Evolutionary conservation across 805 yeast species (phyloP).

Genomic region (Torulaspora microellipsoides): DNA sequence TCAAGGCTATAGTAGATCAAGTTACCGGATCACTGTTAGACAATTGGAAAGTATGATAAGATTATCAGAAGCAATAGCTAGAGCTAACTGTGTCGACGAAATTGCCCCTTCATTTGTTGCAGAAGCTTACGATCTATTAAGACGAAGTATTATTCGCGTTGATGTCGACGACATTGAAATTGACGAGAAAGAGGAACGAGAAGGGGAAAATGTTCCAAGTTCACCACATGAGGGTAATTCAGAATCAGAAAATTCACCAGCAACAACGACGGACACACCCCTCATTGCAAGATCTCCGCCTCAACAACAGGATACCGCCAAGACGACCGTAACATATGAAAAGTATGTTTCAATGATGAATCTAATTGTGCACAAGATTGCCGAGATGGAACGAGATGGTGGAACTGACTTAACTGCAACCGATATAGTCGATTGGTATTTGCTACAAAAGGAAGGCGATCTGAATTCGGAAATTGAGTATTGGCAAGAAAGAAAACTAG

Average conservation of each 20-base stretch:
- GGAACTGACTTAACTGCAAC: conserved; percentile 63
- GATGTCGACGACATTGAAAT: conserved; percentile 90
- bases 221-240: not conserved
- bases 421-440: conserved; percentile 75
- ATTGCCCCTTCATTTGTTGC: conserved; percentile 81
- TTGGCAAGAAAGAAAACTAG: conserved; percentile 63
- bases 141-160: conserved; percentile 89
- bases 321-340: conserved; percentile 70
- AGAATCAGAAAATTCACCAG: not conserved
- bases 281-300: not conserved
- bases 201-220: conserved; percentile 2
- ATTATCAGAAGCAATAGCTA: conserved; percentile 91
- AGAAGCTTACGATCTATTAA: conserved; percentile 85
- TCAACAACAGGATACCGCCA: conserved; percentile 13
- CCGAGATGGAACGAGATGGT: conserved; percentile 48
- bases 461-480: conserved; percentile 66
- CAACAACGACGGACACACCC: conserved; percentile 4
- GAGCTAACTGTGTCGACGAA: conserved; percentile 91
- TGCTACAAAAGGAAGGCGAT: conserved; percentile 66
- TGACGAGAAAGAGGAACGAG: conserved; percentile 53
- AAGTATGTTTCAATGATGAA: conserved; percentile 83
- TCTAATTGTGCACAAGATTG: conserved; percentile 60
- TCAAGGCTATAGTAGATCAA: conserved; percentile 70
- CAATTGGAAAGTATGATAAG: conserved; percentile 93
- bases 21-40: conserved; percentile 94